Conservation (phyloP, 352 stramenopile species). For the Pilasporangium apinafurcum region DNA sequence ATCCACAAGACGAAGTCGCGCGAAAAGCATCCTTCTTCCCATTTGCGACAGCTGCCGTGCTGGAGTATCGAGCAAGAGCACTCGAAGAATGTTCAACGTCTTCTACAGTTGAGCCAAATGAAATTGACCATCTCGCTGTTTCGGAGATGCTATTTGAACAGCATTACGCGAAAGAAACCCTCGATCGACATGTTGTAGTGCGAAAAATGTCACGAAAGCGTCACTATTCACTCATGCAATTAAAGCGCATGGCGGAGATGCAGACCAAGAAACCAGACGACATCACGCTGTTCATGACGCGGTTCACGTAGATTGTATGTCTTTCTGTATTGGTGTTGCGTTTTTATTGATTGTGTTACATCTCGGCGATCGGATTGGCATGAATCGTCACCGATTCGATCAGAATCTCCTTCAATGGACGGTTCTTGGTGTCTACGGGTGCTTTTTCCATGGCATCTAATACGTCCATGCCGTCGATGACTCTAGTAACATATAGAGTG, state of each 20-base stretch:
- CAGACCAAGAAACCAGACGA: conserved; percentile 74
- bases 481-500: conserved; percentile 20
- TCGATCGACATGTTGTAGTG: conserved; percentile 49
- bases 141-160: conserved; percentile 43
- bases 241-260: conserved; percentile 71
- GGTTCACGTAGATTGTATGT: conserved; percentile 21
- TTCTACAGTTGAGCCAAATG: conserved; percentile 5
- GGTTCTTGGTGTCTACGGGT: conserved; percentile 88
- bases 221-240: conserved; percentile 64
- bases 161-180: conserved; percentile 42
- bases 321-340: background rate
- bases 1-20: no score
- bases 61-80: conserved; percentile 54
- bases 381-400: conserved; percentile 89
- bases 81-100: conserved; percentile 23
- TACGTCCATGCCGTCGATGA: conserved; percentile 96
- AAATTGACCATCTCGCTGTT: conserved; percentile 33
- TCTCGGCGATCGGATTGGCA: conserved; percentile 89
- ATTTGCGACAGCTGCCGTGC: conserved; percentile 54
- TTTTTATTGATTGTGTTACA: no score
- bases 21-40: conserved; percentile 28
- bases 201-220: conserved; percentile 42
- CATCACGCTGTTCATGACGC: conserved; percentile 66
- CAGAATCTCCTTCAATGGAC: conserved; percentile 84
- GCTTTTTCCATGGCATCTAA: conserved; percentile 96